Evolutionary conservation across 2,329 filamentous ascomycete species (phyloP).

Genomic region (Aspergillus floridensis): DNA sequence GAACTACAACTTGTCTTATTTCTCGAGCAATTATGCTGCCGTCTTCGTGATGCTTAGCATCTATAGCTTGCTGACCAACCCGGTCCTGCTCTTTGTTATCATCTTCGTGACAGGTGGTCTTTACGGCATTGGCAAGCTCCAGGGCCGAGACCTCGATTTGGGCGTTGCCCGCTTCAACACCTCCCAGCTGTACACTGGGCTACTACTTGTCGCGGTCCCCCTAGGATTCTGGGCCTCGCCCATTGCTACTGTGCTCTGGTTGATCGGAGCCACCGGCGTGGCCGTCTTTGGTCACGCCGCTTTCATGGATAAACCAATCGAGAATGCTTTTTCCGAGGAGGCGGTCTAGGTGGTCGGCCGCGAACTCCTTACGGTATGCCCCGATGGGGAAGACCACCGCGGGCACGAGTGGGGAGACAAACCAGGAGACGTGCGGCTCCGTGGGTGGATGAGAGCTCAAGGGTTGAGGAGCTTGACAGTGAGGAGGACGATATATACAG

Average conservation of each 20-base stretch:
- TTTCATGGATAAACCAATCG: constrained; percentile 97
- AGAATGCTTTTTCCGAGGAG: constrained; percentile 99
- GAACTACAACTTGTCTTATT: constrained; percentile 96
- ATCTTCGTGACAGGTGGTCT: constrained; percentile 80
- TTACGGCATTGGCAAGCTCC: constrained; percentile 86
- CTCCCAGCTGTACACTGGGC: constrained; percentile 88
- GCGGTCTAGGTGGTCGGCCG: constrained; percentile 99
- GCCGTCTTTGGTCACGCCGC: constrained; percentile 92
- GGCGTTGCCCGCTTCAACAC: constrained; percentile 79
- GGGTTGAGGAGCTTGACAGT: constrained; percentile 41
- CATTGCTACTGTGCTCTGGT: constrained; percentile 83
- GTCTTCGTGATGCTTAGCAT: constrained; percentile 94
- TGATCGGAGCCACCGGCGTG: constrained; percentile 92
- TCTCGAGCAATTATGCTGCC: constrained; percentile 96
- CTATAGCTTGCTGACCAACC: constrained; percentile 90
- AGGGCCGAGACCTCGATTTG: constrained; percentile 83
- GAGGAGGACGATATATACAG: constrained; percentile 41
- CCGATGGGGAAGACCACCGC: constrained; percentile 99
- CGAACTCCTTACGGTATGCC: constrained; percentile 90
- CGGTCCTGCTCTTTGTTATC: constrained; percentile 85
- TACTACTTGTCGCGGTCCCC: constrained; percentile 79
- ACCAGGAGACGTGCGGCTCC: constrained; percentile 53
- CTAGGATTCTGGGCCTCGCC: constrained; percentile 82
- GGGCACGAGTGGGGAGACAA: constrained; percentile 69
- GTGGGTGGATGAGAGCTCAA: constrained; percentile 49